Evolutionary conservation across 805 yeast species (phyloP), one percentile per base, ranked within the genome.

Genomic region (Barnettozyma salicaria): DNA sequence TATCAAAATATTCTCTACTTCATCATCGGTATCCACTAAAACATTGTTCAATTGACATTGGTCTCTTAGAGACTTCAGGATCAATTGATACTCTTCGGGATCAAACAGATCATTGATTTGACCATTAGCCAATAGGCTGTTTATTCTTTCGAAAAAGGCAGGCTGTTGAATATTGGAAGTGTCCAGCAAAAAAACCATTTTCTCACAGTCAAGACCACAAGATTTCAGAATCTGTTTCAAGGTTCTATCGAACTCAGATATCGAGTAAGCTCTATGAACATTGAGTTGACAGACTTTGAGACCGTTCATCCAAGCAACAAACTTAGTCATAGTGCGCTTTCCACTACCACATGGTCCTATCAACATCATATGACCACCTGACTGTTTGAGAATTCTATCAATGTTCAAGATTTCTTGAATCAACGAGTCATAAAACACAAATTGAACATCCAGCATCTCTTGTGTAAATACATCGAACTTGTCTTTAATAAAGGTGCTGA

Each of bases 301-400:
- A 0, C 96, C 96, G 55, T 84, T 83, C 61, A 88, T 74, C 97
- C 97, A 90, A 0, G 95, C 77, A 5, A 85, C 96, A 67, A 90
- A 90, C 43, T 77, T 73, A 0, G 83, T 67, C 37, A 88, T 51
- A 0, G 89, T 79, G 0, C 86, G 71, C 55, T 84, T 85, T 1
- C 97, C 97, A 47, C 88, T 76, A 1, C 94, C 74, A 37, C 86
- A 72, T 1, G 85, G 76, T 0, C 97, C 97, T 16, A 85, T 81
- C 27, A 90, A 55, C 45, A 90, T 84, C 67, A 85, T 58, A 57
- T 90, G 97, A 0, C 97, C 97, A 51, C 89, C 97, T 0, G 80
- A 78, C 50, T 87, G 95, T 36, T 78, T 70, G 33, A 90, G 56
- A 0, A 86, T 90, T 39, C 97, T 63, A 50, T 89, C 96, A 32